Evolutionary conservation across 2,329 filamentous ascomycete species (phyloP).

Genomic region (Zopfia rhizophila): DNA sequence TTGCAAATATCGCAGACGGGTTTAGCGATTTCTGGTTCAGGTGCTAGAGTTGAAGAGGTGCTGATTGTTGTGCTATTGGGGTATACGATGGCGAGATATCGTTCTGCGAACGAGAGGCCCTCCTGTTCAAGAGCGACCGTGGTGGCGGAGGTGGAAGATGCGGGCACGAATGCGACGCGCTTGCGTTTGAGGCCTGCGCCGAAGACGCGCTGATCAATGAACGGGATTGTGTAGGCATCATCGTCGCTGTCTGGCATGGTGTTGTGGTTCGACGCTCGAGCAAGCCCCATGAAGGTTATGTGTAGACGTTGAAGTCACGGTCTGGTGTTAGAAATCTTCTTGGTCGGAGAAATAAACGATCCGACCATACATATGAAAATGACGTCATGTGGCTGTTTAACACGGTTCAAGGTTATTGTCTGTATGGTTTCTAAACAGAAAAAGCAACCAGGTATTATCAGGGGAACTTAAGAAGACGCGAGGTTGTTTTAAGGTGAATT

Average conservation of each 20-base stretch:
- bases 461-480: background rate
- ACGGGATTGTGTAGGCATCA: slow-evolving; percentile 68
- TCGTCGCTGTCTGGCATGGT: slow-evolving; percentile 56
- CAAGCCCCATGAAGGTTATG: too few relatives aligned
- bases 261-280: too few relatives aligned
- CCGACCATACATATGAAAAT: too few relatives aligned
- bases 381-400: too few relatives aligned
- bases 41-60: slow-evolving; percentile 22
- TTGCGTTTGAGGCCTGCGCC: slow-evolving; percentile 72
- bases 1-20: slow-evolving; percentile 50
- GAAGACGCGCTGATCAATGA: slow-evolving; percentile 69
- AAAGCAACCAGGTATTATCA: background rate
- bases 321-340: too few relatives aligned
- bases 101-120: slow-evolving; percentile 66
- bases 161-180: slow-evolving; percentile 68
- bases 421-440: background rate
- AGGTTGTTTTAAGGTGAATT: background rate
- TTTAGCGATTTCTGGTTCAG: slow-evolving; percentile 27
- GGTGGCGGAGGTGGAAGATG: slow-evolving; percentile 44
- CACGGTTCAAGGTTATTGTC: background rate
- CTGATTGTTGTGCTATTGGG: slow-evolving; percentile 50
- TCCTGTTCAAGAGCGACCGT: slow-evolving; percentile 28
- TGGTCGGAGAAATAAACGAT: too few relatives aligned
- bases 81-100: slow-evolving; percentile 76
- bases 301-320: too few relatives aligned